Evolutionary conservation across 129 eudicot species (phyloP).

Genomic region (Solidago caesia): DNA sequence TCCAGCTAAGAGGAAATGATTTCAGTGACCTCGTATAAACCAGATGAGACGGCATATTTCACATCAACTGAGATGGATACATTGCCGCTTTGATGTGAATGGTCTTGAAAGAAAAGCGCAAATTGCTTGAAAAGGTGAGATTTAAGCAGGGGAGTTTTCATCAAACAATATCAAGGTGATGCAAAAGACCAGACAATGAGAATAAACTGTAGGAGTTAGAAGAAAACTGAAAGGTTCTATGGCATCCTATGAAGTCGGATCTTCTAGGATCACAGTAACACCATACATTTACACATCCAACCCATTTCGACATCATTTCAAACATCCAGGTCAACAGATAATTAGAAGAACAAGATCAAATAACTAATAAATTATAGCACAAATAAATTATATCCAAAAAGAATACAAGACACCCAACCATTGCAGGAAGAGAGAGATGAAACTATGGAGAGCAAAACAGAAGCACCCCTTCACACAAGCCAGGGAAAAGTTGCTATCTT

Average conservation of each 20-base stretch:
- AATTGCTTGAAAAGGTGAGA: background rate
- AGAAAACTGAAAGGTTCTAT: background rate
- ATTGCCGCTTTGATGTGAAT: background rate
- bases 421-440: background rate
- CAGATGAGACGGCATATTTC: no score
- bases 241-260: background rate
- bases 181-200: background rate
- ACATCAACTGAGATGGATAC: no score
- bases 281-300: background rate
- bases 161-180: background rate
- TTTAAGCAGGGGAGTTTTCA: background rate
- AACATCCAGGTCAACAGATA: background rate
- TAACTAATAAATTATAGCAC: background rate
- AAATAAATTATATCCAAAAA: background rate
- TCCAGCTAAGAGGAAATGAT: no score
- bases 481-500: background rate
- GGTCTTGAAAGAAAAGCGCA: background rate
- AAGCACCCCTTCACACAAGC: background rate
- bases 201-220: background rate
- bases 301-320: background rate
- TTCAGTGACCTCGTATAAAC: no score
- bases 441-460: background rate
- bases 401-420: slow-evolving; percentile 3
- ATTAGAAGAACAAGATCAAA: background rate
- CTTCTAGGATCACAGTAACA: background rate